Evolutionary conservation across 192 early-diverging fungal species (phyloP).

Genomic region (Linnemannia elongata): DNA sequence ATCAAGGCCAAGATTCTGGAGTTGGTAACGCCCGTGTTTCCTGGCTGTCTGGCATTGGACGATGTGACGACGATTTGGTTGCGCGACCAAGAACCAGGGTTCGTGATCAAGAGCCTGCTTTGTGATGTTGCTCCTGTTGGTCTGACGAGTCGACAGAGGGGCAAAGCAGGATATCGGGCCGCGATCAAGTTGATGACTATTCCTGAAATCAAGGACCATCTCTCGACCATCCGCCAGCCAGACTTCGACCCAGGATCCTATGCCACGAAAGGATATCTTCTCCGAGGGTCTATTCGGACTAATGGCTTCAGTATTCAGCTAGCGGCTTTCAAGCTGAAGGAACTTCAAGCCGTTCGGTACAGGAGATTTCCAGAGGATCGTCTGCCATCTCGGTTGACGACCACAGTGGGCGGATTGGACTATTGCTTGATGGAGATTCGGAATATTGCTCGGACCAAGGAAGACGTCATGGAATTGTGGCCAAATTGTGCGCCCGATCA

Average conservation of each 20-base stretch:
- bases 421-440: constrained; percentile 4
- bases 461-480: not conserved
- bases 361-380: not conserved
- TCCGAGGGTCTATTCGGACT: constrained; percentile 6
- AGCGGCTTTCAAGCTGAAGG: constrained; percentile 10
- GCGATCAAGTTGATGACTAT: not conserved
- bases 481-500: not conserved
- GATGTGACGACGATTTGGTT: not conserved
- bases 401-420: not conserved
- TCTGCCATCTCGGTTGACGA: not conserved
- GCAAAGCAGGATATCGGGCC: not conserved
- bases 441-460: constrained; percentile 4
- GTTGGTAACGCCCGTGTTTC: not conserved
- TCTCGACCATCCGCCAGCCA: not conserved
- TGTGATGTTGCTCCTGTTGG: not conserved
- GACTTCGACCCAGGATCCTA: not conserved
- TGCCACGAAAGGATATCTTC: not conserved
- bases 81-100: not conserved
- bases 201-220: not conserved
- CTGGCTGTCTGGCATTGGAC: too few relatives aligned
- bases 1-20: not conserved
- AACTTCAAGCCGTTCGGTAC: constrained; percentile 6
- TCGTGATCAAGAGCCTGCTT: not conserved
- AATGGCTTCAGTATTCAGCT: constrained; percentile 1
- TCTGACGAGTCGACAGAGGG: not conserved